A percentile compares a stretch with the other conserved stretches of the same genome.
phyloP scores from a whole-genome alignment of 2,329 filamentous ascomycete species.

The Paraconiothyrium sp. region DNA sequence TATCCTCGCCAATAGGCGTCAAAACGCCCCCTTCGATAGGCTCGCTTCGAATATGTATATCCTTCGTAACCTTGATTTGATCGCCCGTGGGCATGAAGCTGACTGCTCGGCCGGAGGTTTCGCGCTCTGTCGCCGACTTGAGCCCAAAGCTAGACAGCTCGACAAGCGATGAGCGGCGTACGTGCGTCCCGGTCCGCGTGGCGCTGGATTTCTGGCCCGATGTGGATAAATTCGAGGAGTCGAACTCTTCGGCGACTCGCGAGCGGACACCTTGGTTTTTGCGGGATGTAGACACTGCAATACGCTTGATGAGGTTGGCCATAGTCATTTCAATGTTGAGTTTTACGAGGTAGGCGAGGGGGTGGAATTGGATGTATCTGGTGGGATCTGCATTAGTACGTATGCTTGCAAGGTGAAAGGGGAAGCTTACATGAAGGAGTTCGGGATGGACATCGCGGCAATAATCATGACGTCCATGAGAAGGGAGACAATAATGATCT shows the following conservation, averaged over 20 bases:
- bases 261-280: constrained; percentile 37
- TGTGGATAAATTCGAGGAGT: constrained; percentile 30
- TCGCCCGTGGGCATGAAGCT: constrained; percentile 20
- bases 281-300: constrained; percentile 44
- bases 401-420: neutral
- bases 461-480: constrained; percentile 62
- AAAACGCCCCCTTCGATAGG: constrained; percentile 16
- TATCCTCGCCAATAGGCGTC: neutral
- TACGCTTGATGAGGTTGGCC: constrained; percentile 59
- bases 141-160: constrained; percentile 1
- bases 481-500: constrained; percentile 61
- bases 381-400: neutral
- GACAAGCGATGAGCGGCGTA: constrained; percentile 1
- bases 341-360: constrained; percentile 60
- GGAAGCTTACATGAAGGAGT: constrained; percentile 55
- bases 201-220: constrained; percentile 1
- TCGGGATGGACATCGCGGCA: constrained; percentile 57
- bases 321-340: constrained; percentile 64
- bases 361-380: constrained; percentile 61
- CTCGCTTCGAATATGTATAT: constrained; percentile 21
- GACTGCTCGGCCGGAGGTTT: neutral
- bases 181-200: neutral
- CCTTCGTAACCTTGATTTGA: constrained; percentile 31
- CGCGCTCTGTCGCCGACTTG: neutral
- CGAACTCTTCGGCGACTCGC: constrained; percentile 25